Evolutionary conservation across 305 asterid species (phyloP).

Genomic region (Fraxinus floribunda): DNA sequence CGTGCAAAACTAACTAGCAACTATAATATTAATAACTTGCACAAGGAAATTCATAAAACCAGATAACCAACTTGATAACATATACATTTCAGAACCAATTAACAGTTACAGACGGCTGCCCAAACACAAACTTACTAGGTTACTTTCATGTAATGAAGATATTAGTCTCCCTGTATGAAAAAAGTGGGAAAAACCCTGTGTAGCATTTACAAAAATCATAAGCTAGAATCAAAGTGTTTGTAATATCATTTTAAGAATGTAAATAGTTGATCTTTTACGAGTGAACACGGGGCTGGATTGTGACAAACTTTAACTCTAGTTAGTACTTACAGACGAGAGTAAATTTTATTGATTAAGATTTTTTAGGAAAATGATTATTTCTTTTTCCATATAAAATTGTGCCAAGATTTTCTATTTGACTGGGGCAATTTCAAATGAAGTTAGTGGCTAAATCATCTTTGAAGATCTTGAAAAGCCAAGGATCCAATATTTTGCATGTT

Average conservation of each 20-base stretch:
- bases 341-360: not conserved
- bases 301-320: not conserved
- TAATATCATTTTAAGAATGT: not conserved
- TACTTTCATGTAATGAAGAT: not conserved
- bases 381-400: not conserved
- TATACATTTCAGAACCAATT: not conserved
- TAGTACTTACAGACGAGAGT: not conserved
- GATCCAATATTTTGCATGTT: not conserved
- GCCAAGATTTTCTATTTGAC: not conserved
- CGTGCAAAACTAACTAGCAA: not conserved
- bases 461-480: not conserved
- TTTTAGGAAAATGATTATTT: not conserved
- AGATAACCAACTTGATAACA: not conserved
- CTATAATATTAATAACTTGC: not conserved
- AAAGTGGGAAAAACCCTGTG: not conserved
- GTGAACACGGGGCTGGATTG: not conserved
- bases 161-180: not conserved
- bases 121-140: not conserved
- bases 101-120: not conserved
- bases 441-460: not conserved
- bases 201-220: not conserved
- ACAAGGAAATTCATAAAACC: not conserved
- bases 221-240: not conserved
- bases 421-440: not conserved
- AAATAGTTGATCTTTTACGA: not conserved